These are phyloP conservation scores for Teratosphaeria pseudoeucalypti DNA, from an alignment of 2,329 filamentous ascomycete genomes.

Conservation along the genomic window DNA sequence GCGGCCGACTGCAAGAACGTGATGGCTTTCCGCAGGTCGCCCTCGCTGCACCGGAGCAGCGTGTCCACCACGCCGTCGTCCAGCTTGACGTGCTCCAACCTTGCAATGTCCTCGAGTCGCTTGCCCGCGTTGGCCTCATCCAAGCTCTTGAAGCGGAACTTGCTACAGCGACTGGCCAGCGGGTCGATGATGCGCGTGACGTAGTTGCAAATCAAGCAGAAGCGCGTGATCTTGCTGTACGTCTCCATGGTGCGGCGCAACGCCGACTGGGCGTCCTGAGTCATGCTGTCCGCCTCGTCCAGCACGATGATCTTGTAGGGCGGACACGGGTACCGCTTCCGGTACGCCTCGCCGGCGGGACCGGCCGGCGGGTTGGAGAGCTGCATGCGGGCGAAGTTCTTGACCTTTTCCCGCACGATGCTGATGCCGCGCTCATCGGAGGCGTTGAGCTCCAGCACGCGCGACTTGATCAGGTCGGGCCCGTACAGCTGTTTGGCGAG, in stretches of 20 bases:
- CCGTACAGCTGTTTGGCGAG: constrained; percentile 96
- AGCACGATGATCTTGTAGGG: constrained; percentile 99
- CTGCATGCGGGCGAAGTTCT: constrained; percentile 94
- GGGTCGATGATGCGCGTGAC: constrained; percentile 97
- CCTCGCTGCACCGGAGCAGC: constrained; percentile 78
- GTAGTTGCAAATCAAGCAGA: constrained; percentile 97
- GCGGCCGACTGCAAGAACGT: constrained; percentile 95
- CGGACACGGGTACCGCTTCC: constrained; percentile 73
- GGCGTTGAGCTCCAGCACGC: constrained; percentile 97
- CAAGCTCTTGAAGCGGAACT: constrained; percentile 95
- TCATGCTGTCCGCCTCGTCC: constrained; percentile 98
- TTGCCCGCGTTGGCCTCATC: constrained; percentile 75
- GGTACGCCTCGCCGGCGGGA: constrained; percentile 50
- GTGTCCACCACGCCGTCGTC: constrained; percentile 73
- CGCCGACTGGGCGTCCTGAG: constrained; percentile 90
- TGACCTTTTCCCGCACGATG: constrained; percentile 96
- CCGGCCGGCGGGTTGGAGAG: constrained; percentile 65
- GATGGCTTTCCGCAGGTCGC: constrained; percentile 90
- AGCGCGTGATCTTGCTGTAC: constrained; percentile 89
- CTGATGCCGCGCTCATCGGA: constrained; percentile 97
- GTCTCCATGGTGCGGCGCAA: constrained; percentile 96
- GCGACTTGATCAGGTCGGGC: constrained; percentile 80
- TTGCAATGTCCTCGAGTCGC: constrained; percentile 73
- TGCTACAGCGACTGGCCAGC: constrained; percentile 82
- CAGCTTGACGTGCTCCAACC: constrained; percentile 62